These are phyloP conservation scores for Letharia lupina DNA, from an alignment of 495 filamentous ascomycete genomes.

Conservation along the genomic window DNA sequence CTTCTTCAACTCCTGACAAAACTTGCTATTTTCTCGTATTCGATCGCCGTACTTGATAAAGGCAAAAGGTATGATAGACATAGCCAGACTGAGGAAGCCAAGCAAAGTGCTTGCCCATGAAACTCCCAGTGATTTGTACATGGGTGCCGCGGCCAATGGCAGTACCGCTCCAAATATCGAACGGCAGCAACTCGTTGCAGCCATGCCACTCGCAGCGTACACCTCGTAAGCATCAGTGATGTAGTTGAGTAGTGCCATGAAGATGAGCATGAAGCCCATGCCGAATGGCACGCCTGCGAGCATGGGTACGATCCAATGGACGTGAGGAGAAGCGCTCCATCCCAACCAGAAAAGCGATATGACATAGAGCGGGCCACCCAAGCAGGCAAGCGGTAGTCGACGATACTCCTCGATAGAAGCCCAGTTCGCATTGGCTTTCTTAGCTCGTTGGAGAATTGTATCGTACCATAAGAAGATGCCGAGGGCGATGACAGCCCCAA, in stretches of 20 bases:
- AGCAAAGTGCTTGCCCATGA: constrained; percentile 42
- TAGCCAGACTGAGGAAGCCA: constrained; percentile 39
- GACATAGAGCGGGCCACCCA: constrained; percentile 57
- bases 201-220: constrained; percentile 62
- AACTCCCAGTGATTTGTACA: constrained; percentile 38
- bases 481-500: constrained; percentile 28
- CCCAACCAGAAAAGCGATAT: constrained; percentile 64
- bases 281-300: constrained; percentile 59
- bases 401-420: constrained; percentile 44
- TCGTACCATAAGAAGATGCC: constrained; percentile 28
- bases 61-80: constrained; percentile 33
- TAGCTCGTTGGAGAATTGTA: constrained; percentile 25
- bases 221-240: constrained; percentile 65
- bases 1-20: constrained; percentile 18
- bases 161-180: constrained; percentile 53
- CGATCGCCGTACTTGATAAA: constrained; percentile 37
- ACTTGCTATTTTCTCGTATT: constrained; percentile 27
- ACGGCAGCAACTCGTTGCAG: constrained; percentile 52
- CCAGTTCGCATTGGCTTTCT: constrained; percentile 23
- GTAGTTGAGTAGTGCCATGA: constrained; percentile 55
- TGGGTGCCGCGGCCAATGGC: constrained; percentile 35
- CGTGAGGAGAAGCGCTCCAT: constrained; percentile 47
- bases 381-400: constrained; percentile 53
- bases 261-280: constrained; percentile 51
- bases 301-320: constrained; percentile 61